These are phyloP conservation scores for Laburnicola sp. DNA, from an alignment of 2,329 filamentous ascomycete genomes.

Conservation along the genomic window DNA sequence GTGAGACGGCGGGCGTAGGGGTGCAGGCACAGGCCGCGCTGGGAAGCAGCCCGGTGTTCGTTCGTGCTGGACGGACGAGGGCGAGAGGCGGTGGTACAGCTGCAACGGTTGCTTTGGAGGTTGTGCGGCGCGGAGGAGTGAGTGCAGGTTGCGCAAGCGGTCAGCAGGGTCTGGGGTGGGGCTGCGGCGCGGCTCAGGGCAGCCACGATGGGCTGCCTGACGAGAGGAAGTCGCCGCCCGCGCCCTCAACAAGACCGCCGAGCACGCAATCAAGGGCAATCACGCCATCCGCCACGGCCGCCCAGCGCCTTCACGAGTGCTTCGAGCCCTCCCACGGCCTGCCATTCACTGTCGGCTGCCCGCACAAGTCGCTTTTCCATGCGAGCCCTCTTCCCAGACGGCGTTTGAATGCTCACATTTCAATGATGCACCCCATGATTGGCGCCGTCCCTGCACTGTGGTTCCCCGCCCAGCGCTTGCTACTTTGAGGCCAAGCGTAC, in stretches of 20 bases:
- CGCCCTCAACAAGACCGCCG: neutral
- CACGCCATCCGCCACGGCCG: neutral
- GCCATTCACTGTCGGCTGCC: too few relatives aligned
- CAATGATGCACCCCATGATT: too few relatives aligned
- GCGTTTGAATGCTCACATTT: too few relatives aligned
- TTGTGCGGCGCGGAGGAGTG: neutral
- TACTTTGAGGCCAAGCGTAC: too few relatives aligned
- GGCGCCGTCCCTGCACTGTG: too few relatives aligned
- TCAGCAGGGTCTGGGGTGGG: neutral
- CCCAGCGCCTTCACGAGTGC: too few relatives aligned
- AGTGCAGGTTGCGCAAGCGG: neutral
- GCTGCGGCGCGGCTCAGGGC: neutral
- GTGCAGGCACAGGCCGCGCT: neutral
- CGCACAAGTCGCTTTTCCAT: too few relatives aligned
- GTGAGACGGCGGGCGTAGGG: conserved; percentile 2
- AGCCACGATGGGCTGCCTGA: neutral
- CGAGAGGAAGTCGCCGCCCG: neutral
- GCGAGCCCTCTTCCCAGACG: too few relatives aligned
- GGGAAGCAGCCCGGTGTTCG: neutral
- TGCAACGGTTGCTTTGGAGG: neutral
- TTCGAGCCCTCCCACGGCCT: too few relatives aligned
- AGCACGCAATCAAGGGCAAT: conserved; percentile 7
- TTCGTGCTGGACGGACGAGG: neutral
- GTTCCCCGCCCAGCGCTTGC: too few relatives aligned
- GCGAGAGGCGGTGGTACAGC: neutral